Conservation (phyloP, 1,284 basidiomycete genomes). For the Ustilago lituana region DNA sequence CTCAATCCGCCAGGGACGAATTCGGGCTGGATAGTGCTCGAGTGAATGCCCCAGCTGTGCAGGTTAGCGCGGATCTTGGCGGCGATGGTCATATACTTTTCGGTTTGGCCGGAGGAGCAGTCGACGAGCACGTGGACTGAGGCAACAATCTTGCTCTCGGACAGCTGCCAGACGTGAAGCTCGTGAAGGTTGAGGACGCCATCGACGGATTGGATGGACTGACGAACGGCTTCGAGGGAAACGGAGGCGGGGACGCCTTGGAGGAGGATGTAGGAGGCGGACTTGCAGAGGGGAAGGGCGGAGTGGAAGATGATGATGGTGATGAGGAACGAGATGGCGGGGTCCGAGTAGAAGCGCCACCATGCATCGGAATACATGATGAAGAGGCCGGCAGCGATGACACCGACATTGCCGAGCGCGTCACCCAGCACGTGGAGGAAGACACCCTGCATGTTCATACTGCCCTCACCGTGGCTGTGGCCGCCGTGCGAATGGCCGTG, state of each 20-base stretch:
- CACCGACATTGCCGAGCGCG: constrained; percentile 92
- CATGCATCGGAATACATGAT: constrained; percentile 59
- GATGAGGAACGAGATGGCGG: constrained; percentile 91
- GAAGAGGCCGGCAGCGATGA: constrained; percentile 87
- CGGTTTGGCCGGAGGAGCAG: constrained; percentile 70
- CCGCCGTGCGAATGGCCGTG: constrained; percentile 74
- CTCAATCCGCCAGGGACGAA: constrained; percentile 62
- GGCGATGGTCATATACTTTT: constrained; percentile 85
- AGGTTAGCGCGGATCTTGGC: constrained; percentile 82
- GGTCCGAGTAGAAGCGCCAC: constrained; percentile 84
- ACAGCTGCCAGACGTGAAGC: constrained; percentile 94
- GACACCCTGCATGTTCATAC: constrained; percentile 98
- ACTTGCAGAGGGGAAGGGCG: constrained; percentile 90
- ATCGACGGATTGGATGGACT: constrained; percentile 79
- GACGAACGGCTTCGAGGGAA: constrained; percentile 84
- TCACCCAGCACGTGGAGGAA: constrained; percentile 95
- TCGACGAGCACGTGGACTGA: constrained; percentile 93
- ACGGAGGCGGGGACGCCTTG: constrained; percentile 92
- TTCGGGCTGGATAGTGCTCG: constrained; percentile 69
- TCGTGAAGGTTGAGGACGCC: constrained; percentile 89
- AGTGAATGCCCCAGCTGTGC: constrained; percentile 92
- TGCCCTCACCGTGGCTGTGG: constrained; percentile 70
- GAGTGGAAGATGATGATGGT: constrained; percentile 96
- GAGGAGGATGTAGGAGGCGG: constrained; percentile 93
- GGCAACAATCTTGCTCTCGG: constrained; percentile 88